Evolutionary conservation across 225 moss, liverwort and hornwort species (phyloP).

Genomic region (Thuidium tamariscinum): DNA sequence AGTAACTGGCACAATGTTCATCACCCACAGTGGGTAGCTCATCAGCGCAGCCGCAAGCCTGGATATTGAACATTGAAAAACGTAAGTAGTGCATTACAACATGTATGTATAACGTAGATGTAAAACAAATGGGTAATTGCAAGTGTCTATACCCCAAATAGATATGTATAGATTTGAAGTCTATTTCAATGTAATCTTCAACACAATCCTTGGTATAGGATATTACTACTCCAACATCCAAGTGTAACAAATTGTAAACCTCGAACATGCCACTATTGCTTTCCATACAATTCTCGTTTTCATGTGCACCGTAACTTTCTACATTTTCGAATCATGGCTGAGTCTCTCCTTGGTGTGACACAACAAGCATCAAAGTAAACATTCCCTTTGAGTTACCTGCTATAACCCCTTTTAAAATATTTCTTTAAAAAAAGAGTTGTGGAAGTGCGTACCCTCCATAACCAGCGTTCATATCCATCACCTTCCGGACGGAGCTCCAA

Average conservation of each 20-base stretch:
- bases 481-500: conserved; percentile 57
- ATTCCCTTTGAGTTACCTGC: neutral
- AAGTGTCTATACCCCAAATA: neutral
- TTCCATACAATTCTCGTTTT: neutral
- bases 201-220: neutral
- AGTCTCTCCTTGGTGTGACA: neutral
- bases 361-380: neutral
- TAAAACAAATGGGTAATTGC: neutral
- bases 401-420: neutral
- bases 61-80: neutral
- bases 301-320: neutral
- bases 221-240: neutral
- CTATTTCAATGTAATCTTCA: neutral
- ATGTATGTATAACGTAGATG: neutral
- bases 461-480: conserved; percentile 84
- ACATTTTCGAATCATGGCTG: neutral
- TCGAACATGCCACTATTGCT: neutral
- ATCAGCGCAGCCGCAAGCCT: conserved; percentile 60
- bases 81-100: neutral
- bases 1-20: conserved; percentile 71
- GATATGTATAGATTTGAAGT: neutral
- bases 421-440: neutral
- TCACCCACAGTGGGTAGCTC: conserved; percentile 52
- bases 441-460: conserved; percentile 62
- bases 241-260: neutral